Conservation (phyloP, 441 rosid genomes). For the Bruguiera hainesii region DNA sequence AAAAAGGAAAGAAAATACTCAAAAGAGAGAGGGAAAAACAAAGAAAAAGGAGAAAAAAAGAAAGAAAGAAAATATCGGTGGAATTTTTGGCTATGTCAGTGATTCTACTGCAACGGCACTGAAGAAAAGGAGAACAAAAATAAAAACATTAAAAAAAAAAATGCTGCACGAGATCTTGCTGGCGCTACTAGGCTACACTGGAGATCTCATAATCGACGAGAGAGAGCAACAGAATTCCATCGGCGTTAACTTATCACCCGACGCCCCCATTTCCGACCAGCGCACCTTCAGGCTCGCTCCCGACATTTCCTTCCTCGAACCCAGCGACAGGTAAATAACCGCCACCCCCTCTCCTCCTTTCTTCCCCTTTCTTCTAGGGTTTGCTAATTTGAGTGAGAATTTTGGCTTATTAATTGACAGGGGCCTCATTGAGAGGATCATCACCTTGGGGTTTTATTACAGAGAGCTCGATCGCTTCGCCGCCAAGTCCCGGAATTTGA, state of each 20-base stretch:
- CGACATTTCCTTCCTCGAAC: conserved; percentile 83
- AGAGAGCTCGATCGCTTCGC: conserved; percentile 89
- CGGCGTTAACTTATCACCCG: conserved; percentile 49
- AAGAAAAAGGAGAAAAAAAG: background rate
- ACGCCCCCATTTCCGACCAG: conserved; percentile 62
- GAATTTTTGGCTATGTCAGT: too few species aligned
- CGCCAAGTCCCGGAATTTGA: conserved; percentile 66
- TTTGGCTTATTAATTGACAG: conserved; percentile 28
- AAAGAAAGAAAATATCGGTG: background rate
- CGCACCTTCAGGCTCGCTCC: conserved; percentile 83
- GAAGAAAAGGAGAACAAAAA: background rate
- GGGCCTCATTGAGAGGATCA: conserved; percentile 79
- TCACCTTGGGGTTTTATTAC: conserved; percentile 83
- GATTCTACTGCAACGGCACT: too few species aligned
- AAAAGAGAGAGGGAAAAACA: too few species aligned
- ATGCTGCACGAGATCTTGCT: conserved; percentile 90
- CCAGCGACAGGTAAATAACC: conserved; percentile 62
- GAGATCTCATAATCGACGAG: conserved; percentile 91
- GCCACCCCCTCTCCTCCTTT: background rate
- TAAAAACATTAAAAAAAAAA: background rate
- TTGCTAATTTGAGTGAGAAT: background rate
- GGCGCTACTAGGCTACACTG: conserved; percentile 84
- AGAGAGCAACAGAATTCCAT: conserved; percentile 62
- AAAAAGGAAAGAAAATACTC: too few species aligned
- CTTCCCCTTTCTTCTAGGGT: conserved; percentile 10